A percentile compares a stretch with the other conserved stretches of the same genome.
These are phyloP conservation scores for Hypoxylon sp. DNA, from an alignment of 2,329 filamentous ascomycete species.

Conservation along the genomic window DNA sequence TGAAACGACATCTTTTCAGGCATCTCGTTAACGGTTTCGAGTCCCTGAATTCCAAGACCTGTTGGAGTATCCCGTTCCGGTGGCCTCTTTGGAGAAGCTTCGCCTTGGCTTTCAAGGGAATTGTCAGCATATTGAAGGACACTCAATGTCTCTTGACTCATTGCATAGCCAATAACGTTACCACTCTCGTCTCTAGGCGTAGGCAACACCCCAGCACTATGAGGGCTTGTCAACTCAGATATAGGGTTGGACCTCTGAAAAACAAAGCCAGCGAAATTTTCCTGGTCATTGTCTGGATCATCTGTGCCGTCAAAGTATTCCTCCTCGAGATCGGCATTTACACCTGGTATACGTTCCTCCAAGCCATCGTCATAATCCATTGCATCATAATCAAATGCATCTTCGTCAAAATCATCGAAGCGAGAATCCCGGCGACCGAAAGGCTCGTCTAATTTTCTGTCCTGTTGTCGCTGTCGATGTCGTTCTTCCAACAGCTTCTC, in stretches of 20 bases:
- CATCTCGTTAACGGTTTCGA: conserved; percentile 47
- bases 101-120: conserved; percentile 16
- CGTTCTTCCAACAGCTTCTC: conserved; percentile 81
- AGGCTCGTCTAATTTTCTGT: conserved; percentile 66
- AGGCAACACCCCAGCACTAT: conserved; percentile 61
- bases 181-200: conserved; percentile 71
- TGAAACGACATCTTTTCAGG: conserved; percentile 42
- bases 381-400: conserved; percentile 72
- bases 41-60: conserved; percentile 63
- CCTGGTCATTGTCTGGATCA: conserved; percentile 70
- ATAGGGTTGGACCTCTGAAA: conserved; percentile 69
- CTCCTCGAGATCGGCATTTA: conserved; percentile 64
- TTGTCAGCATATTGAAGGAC: conserved; percentile 40
- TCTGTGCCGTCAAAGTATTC: conserved; percentile 57
- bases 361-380: conserved; percentile 76
- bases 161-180: conserved; percentile 70
- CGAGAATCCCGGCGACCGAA: conserved; percentile 64
- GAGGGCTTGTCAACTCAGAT: conserved; percentile 67
- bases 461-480: conserved; percentile 76
- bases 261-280: conserved; percentile 73
- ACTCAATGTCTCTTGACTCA: conserved; percentile 64
- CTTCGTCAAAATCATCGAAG: conserved; percentile 75
- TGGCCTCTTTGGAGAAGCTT: conserved; percentile 23
- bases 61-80: conserved; percentile 49
- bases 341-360: conserved; percentile 76